Percentiles rank a stretch among this genome's conserved stretches.
Evolutionary conservation across 2,329 filamentous ascomycete genomes (phyloP).

Genomic region (Thelonectria rubi): DNA sequence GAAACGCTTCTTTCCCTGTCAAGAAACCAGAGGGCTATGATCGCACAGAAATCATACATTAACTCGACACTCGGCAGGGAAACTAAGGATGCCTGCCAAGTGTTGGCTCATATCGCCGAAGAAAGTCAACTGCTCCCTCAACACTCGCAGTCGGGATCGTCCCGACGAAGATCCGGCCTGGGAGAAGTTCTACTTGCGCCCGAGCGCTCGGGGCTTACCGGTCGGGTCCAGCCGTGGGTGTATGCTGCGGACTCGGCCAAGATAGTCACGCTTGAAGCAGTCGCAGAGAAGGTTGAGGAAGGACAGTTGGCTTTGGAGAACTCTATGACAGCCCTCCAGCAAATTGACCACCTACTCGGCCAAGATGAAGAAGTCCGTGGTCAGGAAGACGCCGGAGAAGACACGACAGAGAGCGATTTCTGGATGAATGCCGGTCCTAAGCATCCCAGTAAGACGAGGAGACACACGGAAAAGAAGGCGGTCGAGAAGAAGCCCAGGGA

Average conservation of each 20-base stretch:
- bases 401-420: conserved; percentile 41
- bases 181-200: conserved; percentile 53
- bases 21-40: conserved; percentile 64
- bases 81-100: conserved; percentile 59
- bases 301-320: conserved; percentile 65
- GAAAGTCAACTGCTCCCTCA: conserved; percentile 69
- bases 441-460: conserved; percentile 35
- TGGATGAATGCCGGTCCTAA: conserved; percentile 50
- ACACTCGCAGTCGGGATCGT: conserved; percentile 54
- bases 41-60: conserved; percentile 67
- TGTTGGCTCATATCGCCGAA: conserved; percentile 64
- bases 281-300: conserved; percentile 67
- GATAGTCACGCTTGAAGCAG: conserved; percentile 64
- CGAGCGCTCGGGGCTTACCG: conserved; percentile 52
- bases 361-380: conserved; percentile 39
- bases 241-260: conserved; percentile 68
- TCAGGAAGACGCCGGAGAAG: conserved; percentile 33
- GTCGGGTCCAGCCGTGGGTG: conserved; percentile 65
- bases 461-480: conserved; percentile 41
- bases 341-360: conserved; percentile 61
- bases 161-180: conserved; percentile 52
- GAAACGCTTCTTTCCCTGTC: conserved; percentile 62
- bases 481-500: conserved; percentile 46
- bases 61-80: conserved; percentile 60
- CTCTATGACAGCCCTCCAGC: conserved; percentile 58